Evolutionary conservation across 371 early-diverging fungal species (phyloP).

Genomic region (Agmasoma carcini): DNA sequence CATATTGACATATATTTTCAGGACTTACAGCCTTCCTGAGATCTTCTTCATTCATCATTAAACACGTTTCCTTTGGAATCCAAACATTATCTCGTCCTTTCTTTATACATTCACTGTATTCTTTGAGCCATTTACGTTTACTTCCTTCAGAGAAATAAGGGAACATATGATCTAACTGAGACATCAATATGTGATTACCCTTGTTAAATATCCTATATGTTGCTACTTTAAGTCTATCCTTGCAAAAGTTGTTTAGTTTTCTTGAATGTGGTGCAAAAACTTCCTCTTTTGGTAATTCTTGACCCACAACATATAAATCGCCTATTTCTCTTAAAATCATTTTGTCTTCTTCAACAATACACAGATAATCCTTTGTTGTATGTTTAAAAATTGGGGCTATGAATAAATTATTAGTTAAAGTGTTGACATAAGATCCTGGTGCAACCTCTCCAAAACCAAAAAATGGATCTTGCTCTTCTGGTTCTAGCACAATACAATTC

Average conservation of each 20-base stretch:
- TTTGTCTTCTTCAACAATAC: constrained; percentile 56
- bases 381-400: constrained; percentile 85
- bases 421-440: constrained; percentile 69
- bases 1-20: constrained; percentile 84
- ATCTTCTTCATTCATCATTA: constrained; percentile 75
- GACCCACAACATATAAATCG: constrained; percentile 75
- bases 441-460: constrained; percentile 66
- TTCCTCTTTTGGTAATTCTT: constrained; percentile 81
- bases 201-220: constrained; percentile 56
- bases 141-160: constrained; percentile 53
- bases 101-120: constrained; percentile 79
- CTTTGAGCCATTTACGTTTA: constrained; percentile 59
- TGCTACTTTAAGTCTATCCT: constrained; percentile 69
- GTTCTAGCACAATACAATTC: constrained; percentile 62
- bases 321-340: constrained; percentile 60
- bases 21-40: constrained; percentile 83
- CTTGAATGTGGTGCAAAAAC: constrained; percentile 90
- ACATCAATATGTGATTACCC: constrained; percentile 35
- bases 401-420: constrained; percentile 79
- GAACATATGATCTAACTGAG: constrained; percentile 49
- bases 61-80: constrained; percentile 66
- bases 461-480: constrained; percentile 87
- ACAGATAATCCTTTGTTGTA: constrained; percentile 57
- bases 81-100: constrained; percentile 75
- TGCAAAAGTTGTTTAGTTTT: constrained; percentile 73